These are phyloP conservation scores for Litchi chinensis DNA, from an alignment of 345 rosid genomes.

Conservation along the genomic window DNA sequence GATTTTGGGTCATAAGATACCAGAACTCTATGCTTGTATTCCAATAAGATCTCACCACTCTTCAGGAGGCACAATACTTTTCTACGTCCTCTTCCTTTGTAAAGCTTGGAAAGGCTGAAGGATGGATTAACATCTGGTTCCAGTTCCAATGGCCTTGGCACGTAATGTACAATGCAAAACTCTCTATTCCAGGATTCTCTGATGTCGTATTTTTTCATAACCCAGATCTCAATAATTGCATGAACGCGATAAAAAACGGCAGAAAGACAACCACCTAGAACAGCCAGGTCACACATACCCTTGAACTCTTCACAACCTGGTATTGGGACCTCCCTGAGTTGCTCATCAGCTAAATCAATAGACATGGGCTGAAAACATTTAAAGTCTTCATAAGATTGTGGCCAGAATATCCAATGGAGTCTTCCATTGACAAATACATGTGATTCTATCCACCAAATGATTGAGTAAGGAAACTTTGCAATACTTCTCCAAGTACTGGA, in stretches of 20 bases:
- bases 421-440: conserved; percentile 26
- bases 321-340: conserved; percentile 17
- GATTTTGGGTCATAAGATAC: conserved; percentile 24
- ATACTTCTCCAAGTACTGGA: conserved; percentile 31
- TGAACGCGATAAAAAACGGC: conserved; percentile 3
- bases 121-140: background rate
- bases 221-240: conserved; percentile 23
- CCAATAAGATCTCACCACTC: conserved; percentile 31
- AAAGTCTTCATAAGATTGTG: background rate
- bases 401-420: conserved; percentile 31
- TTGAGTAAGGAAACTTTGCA: conserved; percentile 9
- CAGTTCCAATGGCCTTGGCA: conserved; percentile 14
- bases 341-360: conserved; percentile 25
- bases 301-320: conserved; percentile 5
- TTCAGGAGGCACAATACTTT: conserved; percentile 19
- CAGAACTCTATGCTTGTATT: conserved; percentile 22
- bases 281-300: background rate
- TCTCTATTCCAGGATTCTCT: conserved; percentile 36
- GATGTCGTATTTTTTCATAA: conserved; percentile 28
- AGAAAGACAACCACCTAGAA: conserved; percentile 30
- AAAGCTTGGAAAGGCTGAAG: background rate
- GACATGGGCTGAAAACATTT: conserved; percentile 12
- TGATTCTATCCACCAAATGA: background rate
- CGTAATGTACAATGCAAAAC: conserved; percentile 15
- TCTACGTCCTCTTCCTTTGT: background rate